Evolutionary conservation across 2,329 filamentous ascomycete species (phyloP), one percentile per base, ranked within the genome.

Genomic region (Calonectria pseudoturangicola): DNA sequence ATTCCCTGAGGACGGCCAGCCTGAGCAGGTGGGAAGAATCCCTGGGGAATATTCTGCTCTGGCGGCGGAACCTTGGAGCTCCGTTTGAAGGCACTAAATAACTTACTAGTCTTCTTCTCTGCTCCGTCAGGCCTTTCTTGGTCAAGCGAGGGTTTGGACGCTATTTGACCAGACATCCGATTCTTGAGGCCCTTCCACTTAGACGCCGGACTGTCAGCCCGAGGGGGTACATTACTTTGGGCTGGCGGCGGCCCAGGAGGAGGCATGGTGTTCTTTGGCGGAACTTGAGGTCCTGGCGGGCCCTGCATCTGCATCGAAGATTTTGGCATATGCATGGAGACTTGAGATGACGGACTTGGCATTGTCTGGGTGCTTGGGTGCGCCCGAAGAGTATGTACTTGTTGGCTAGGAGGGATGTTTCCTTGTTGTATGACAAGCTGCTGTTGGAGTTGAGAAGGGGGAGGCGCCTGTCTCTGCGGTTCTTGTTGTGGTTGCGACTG

Each of bases 141-240:
- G 9, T 56, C 67, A 10, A 77, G 65, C 16, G 72, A 67, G 51
- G 72, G 66, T 48, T 74, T 80, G 4, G 76, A 75, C 2, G 73
- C 67, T 63, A 79, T 74, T 62, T 85, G 83, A 25, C 71, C 81
- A 3, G 80, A 82, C 76, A 85, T 73, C 41, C 82, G 79, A 39
- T 79, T 83, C 68, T 69, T 82, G 21, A 84, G 56, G 2, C 79
- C 82, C 70, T 82, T 84, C 83, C 82, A 84, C 51, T 80, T 81
- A 4, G 80, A 82, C 6, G 77, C 77, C 16, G 79, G 74, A 36
- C 75, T 75, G 12, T 74, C 75, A 33, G 79, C 73, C 10, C 74
- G 75, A 65, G 64, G 33, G 6, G 71, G 72, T 12, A 63, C 67
- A 50, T 76, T 70, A 13, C 70, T 50, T 13, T 58, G 54, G 9